A percentile compares a stretch with the other conserved stretches of the same genome.
phyloP scores from a whole-genome alignment of 805 yeast species.

The Zygosaccharomyces kombuchaensis region DNA sequence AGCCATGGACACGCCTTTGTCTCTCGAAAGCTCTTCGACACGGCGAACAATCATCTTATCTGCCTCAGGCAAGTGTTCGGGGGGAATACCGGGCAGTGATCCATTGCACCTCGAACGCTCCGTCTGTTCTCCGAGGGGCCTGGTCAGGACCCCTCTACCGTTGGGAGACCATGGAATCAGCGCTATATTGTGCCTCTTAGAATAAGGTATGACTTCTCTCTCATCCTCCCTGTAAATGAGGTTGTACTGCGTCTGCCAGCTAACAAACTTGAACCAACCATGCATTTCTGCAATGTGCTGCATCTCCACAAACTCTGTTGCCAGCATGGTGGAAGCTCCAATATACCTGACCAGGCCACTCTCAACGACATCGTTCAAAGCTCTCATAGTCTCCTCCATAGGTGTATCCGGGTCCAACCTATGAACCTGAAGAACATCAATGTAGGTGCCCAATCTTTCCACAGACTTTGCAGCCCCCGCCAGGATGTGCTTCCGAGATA shows the following conservation, averaged over 20 bases:
- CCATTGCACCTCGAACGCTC: constrained; percentile 8
- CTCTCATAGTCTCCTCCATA: constrained; percentile 50
- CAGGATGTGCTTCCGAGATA: constrained; percentile 45
- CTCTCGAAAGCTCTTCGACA: constrained; percentile 49
- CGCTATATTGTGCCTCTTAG: constrained; percentile 49
- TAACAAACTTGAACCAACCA: constrained; percentile 55
- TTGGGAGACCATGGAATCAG: constrained; percentile 59
- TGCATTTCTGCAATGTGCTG: constrained; percentile 54
- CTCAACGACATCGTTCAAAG: constrained; percentile 49
- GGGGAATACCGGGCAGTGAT: too few species aligned
- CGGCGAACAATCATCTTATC: constrained; percentile 41
- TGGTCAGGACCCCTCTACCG: constrained; percentile 51
- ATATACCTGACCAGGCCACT: constrained; percentile 48
- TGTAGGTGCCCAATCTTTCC: constrained; percentile 48
- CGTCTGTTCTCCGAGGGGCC: constrained; percentile 37
- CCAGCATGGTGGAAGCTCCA: constrained; percentile 61
- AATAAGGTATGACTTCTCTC: constrained; percentile 54
- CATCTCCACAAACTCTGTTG: constrained; percentile 48
- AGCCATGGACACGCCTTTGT: constrained; percentile 48
- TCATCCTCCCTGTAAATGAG: constrained; percentile 59
- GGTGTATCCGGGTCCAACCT: constrained; percentile 47
- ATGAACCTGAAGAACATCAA: constrained; percentile 55
- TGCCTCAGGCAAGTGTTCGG: not conserved
- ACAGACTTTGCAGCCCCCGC: constrained; percentile 42
- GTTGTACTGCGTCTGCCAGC: constrained; percentile 56